A percentile compares a stretch with the other conserved stretches of the same genome.
Evolutionary conservation across 495 filamentous ascomycete genomes (phyloP).

Genomic region (Neurospora sp.): DNA sequence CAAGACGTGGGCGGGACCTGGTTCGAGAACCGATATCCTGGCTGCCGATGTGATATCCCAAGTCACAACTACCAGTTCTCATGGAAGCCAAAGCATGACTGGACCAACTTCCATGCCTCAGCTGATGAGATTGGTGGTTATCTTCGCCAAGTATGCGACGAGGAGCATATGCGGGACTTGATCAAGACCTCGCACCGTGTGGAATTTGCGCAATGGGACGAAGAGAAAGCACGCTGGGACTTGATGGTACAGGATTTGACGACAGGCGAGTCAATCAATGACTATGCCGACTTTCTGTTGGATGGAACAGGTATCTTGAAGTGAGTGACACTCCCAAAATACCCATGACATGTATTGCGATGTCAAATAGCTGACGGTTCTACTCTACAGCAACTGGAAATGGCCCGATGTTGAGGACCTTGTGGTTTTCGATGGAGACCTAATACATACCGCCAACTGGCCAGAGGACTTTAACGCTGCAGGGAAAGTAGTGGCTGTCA

Average conservation of each 20-base stretch:
- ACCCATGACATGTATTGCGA: not conserved
- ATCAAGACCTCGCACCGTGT: slow-evolving; percentile 36
- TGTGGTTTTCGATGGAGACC: slow-evolving; percentile 36
- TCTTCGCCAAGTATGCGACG: slow-evolving; percentile 42
- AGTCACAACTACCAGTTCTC: slow-evolving; percentile 47
- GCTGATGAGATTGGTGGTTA: slow-evolving; percentile 51
- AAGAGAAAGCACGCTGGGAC: slow-evolving; percentile 38
- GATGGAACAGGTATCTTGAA: slow-evolving; percentile 52
- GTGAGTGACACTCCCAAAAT: slow-evolving; percentile 19
- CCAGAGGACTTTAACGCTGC: slow-evolving; percentile 42
- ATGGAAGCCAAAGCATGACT: slow-evolving; percentile 47
- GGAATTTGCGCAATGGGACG: slow-evolving; percentile 31
- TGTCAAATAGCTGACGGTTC: slow-evolving; percentile 12
- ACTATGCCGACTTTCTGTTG: slow-evolving; percentile 47
- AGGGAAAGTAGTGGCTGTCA: slow-evolving; percentile 48
- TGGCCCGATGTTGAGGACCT: slow-evolving; percentile 47
- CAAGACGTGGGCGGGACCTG: slow-evolving; percentile 51
- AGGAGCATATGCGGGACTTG: slow-evolving; percentile 44
- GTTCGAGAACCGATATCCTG: slow-evolving; percentile 50
- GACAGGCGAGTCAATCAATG: slow-evolving; percentile 31
- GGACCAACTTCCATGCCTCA: slow-evolving; percentile 48
- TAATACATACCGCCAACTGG: slow-evolving; percentile 54
- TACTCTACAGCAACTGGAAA: slow-evolving; percentile 45
- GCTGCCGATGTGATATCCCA: slow-evolving; percentile 46
- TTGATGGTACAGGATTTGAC: slow-evolving; percentile 38